Evolutionary conservation across 2,329 filamentous ascomycete genomes (phyloP), one percentile per base, ranked within the genome.

Genomic region (Neobulgaria alba): DNA sequence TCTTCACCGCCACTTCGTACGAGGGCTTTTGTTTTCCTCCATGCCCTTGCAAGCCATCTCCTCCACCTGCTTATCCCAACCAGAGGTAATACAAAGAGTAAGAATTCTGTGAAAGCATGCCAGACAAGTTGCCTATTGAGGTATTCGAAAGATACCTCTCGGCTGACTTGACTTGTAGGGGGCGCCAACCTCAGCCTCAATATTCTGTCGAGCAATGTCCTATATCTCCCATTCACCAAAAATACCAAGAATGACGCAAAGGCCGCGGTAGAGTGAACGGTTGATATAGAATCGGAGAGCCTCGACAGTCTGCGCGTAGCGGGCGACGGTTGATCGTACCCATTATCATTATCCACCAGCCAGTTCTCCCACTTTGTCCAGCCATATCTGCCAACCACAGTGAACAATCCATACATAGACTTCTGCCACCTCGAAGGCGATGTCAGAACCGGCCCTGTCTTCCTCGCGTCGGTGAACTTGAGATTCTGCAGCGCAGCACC

Each of bases 81-180:
- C n/a, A 98, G 73, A 0, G 92, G 92, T n/a, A 98, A 72, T 14
- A 96, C 75, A 61, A 96, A 98, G 21, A 98, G 75, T n/a, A 98
- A 70, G 55, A 98, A 98, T 61, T 98, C 92, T 18, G 92, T 98
- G 57, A 98, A 95, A n/a, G 92, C 92, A 64, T 98, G 92, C 92
- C 92, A 98, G 29, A 98, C 92, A 9, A 98, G 77, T 65, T 98
- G 92, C 35, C 92, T 81, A 61, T 98, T 98, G 36, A 96, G 76
- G 57, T 95, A 96, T 64, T 98, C 92, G 59, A 98, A 96, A 1
- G 86, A 94, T 18, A 98, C 89, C 63, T 96, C 88, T 21, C 90
- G 76, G 59, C 79, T 86, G 49, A 93, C 83, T 59, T 94, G 85
- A 57, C 77, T 87, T 3, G 83, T 89, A 4, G 85, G 83, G 5